A percentile compares a stretch with the other conserved stretches of the same genome.
These are phyloP conservation scores for Streptanthus diversifolius DNA, from an alignment of 345 rosid genomes.

Conservation along the genomic window DNA sequence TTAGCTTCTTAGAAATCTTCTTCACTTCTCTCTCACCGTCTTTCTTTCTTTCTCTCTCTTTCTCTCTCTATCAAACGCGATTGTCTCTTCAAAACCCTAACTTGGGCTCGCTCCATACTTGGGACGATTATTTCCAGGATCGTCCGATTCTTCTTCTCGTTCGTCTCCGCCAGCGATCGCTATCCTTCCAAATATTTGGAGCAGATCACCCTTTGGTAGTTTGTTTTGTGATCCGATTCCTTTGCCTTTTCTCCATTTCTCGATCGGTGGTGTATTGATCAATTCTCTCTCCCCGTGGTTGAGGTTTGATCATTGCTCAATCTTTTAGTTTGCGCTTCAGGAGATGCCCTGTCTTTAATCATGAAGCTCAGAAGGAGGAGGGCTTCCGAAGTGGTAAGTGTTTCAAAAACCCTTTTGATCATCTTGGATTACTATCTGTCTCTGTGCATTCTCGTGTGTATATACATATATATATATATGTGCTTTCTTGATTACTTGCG, in stretches of 20 bases:
- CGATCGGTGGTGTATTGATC: background rate
- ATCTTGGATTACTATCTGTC: background rate
- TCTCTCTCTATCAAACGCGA: conserved; percentile 38
- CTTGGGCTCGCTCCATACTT: conserved; percentile 34
- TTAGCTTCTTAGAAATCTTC: conserved; percentile 34
- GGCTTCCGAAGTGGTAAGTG: conserved; percentile 78
- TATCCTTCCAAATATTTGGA: conserved; percentile 5
- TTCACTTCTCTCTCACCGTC: conserved; percentile 28
- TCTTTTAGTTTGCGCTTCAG: conserved; percentile 14
- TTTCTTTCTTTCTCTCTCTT: conserved; percentile 23
- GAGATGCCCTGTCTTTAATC: conserved; percentile 52
- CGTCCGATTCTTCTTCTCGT: background rate
- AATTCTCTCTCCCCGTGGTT: no score
- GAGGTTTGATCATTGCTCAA: conserved; percentile 48
- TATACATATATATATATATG: no score
- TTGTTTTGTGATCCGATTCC: conserved; percentile 1
- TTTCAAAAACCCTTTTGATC: conserved; percentile 13
- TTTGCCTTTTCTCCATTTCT: background rate
- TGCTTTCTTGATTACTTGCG: no score
- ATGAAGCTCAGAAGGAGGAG: conserved; percentile 84
- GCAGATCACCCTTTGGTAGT: conserved; percentile 30
- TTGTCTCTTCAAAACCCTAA: conserved; percentile 56
- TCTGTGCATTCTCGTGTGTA: conserved; percentile 22
- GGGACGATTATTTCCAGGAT: background rate
- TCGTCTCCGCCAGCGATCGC: conserved; percentile 19